Evolutionary conservation across 306 rosid species (phyloP), one percentile per base, ranked within the genome.

Genomic region (Rosa rugosa): DNA sequence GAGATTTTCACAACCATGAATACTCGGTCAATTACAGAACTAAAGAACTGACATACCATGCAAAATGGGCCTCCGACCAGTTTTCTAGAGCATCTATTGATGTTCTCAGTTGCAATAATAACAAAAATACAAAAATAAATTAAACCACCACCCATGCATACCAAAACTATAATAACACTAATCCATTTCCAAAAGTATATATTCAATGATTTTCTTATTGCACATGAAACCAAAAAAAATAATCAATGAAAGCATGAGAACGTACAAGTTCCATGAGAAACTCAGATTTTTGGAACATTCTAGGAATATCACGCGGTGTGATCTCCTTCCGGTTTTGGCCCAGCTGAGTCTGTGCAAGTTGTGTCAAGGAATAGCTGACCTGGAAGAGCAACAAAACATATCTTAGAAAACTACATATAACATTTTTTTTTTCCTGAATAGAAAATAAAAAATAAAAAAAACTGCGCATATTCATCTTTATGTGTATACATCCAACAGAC

Each of bases 341-440:
- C 77, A 95, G 96, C 89, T 89, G 97, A 80, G 98, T 85, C 89
- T 90, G 93, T 71, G 99, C 86, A 60, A 95, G 93, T 83, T 95
- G 87, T 3, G 94, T 91, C 86, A 95, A 83, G 64, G 98, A 87
- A 84, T 93, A 95, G 84, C 98, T 95, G 74, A 95, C 97, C 99
- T 93, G 92, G 25, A 90, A 87, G 76, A 65, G 41, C 68, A 83
- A 80, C 17, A 80, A 76, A 84, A 57, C 41, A 54, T 42, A 22
- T 31, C 73, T 78, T 60, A 78, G 62, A 46, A 46, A 54, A 7
- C 46, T 45, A 36, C 41, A 17, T 11, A 51, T 64, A 72, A 87
- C 57, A 0, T 31, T 54, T n/a, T 20, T 6, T 20, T 5, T 53
- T 8, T 54, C 8, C n/a, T 50, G 25, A 54, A 18, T 0, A 16